phyloP scores from a whole-genome alignment of 352 stramenopile genomes.

The Aphanomyces cochlioides region DNA sequence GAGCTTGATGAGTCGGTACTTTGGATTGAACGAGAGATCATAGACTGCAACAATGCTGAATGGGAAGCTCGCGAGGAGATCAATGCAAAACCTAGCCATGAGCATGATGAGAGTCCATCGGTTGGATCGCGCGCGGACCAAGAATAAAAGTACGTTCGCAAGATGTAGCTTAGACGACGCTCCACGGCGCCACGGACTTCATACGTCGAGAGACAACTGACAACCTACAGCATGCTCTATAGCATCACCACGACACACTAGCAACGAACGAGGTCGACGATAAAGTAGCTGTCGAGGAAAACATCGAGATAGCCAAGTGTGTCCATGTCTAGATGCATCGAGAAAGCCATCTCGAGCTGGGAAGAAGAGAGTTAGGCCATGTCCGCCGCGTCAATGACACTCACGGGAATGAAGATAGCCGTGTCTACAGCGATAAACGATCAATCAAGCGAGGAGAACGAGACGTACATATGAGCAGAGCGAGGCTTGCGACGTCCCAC shows the following conservation, averaged over 20 bases:
- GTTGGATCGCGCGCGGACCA: conserved; percentile 33
- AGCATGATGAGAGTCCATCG: neutral
- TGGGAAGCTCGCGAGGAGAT: conserved; percentile 70
- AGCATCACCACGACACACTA: neutral
- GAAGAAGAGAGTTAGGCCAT: too few relatives aligned
- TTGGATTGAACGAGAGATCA: conserved; percentile 27
- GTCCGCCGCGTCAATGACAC: too few relatives aligned
- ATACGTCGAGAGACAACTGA: conserved; percentile 71
- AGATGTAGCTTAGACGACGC: conserved; percentile 43
- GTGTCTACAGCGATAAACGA: conserved; percentile 46
- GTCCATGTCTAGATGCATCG: conserved; percentile 28
- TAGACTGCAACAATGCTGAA: conserved; percentile 63
- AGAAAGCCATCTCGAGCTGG: conserved; percentile 42
- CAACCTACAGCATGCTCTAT: conserved; percentile 34
- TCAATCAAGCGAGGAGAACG: neutral
- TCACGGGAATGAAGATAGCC: conserved; percentile 59
- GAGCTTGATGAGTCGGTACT: conserved; percentile 65
- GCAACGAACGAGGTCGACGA: conserved; percentile 29
- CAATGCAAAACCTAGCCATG: conserved; percentile 46
- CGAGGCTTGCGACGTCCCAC: conserved; percentile 67
- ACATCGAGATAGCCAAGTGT: conserved; percentile 52
- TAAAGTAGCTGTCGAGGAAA: conserved; percentile 59
- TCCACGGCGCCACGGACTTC: conserved; percentile 60
- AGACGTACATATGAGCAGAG: conserved; percentile 65
- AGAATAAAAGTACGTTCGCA: conserved; percentile 50